Evolutionary conservation across 176 grass and related monocot genomes (phyloP).

Genomic region (Aegilops tauschii): DNA sequence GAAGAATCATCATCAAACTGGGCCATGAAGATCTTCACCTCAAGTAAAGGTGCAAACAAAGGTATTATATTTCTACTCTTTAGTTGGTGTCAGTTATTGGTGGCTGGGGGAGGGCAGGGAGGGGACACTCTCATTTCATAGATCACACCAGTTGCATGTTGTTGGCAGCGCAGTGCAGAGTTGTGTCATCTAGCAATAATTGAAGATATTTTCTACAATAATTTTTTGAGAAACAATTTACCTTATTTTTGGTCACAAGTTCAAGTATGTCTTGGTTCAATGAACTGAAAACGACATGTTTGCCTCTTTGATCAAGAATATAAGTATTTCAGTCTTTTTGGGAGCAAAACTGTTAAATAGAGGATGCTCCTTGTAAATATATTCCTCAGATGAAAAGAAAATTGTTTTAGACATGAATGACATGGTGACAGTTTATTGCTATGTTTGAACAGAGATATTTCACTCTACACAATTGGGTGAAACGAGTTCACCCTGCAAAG

Average conservation of each 20-base stretch:
- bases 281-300: conserved; percentile 23
- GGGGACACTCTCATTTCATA: neutral
- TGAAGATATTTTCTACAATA: neutral
- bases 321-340: neutral
- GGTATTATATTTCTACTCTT: neutral
- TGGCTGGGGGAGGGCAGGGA: neutral
- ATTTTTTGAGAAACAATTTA: neutral
- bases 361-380: neutral
- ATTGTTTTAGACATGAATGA: neutral
- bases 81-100: conserved; percentile 5
- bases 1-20: neutral
- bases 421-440: neutral
- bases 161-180: neutral
- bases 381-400: neutral
- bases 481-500: neutral
- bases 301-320: neutral
- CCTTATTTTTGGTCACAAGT: conserved; percentile 3
- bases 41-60: conserved; percentile 3
- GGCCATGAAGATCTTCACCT: neutral
- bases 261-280: conserved; percentile 17
- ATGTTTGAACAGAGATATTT: conserved; percentile 11
- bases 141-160: neutral
- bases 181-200: conserved; percentile 5
- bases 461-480: neutral
- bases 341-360: conserved; percentile 6